Base-by-base conservation (phyloP, 2,329 filamentous ascomycete species). In the Plectosphaerella sp. region DNA sequence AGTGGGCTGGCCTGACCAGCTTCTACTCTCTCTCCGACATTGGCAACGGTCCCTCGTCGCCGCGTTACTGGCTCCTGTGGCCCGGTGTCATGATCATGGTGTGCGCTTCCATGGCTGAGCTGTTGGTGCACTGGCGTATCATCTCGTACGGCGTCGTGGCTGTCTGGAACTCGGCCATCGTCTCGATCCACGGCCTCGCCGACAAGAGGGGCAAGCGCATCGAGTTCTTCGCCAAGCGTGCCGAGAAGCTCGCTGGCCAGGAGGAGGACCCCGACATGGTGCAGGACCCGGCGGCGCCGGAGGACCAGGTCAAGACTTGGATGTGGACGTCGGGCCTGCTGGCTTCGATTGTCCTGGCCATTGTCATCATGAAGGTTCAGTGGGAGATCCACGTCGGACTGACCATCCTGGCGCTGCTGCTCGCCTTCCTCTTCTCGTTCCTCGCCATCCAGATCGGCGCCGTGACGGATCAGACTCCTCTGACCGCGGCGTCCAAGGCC, bases 401-500 rank as follows among this genome's bases (percentile, higher is more conserved):
- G 65, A 78, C 77, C 9, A 69, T 84, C 45, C 68, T 84, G 11
- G 78, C 79, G 36, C 70, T 79, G 55, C 61, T 84, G 55, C 70
- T 85, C 39, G 77, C 78, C 51, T 80, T 84, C 70, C 70, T 84
- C 60, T 84, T 84, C 67, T 78, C 79, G 45, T 81, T 84, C 70
- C 69, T 85, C 22, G 80, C 79, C 46, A 80, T 84, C 56, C 80
- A 84, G 62, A 82, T 80, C 62, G 76, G 77, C 28, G 82, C 76
- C 53, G 76, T 79, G n/a, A 82, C 76, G 15, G 81, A 85, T 58
- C 79, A 79, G 58, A 83, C 84, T 0, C 85, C 85, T 1, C 71
- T 88, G 3, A 87, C 84, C 3, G 83, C 85, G 4, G 82, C 82
- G 1, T 78, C 83, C 58, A 88, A 88, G 68, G 84, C 84, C 5